Evolutionary conservation across 805 yeast species (phyloP).

Genomic region (Cyberlindnera xylosilytica): DNA sequence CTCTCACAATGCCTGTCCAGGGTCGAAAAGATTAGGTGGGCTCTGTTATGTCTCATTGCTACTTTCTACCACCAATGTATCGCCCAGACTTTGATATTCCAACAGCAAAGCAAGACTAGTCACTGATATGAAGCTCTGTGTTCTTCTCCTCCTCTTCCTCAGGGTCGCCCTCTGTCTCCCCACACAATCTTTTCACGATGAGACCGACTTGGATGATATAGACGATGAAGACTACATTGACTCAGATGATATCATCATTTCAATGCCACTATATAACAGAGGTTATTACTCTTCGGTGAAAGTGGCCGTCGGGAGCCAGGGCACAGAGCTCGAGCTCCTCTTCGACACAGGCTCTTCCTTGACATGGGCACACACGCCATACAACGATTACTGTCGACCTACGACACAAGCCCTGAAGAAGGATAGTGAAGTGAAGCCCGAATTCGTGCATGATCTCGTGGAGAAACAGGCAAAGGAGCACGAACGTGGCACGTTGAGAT

Average conservation of each 20-base stretch:
- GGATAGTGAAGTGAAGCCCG: background rate
- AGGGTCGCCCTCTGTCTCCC: too few species aligned
- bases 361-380: constrained; percentile 31
- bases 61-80: too few species aligned
- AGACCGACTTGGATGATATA: background rate
- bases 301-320: constrained; percentile 19
- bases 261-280: constrained; percentile 8
- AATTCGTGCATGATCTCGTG: background rate
- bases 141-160: too few species aligned
- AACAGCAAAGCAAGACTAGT: too few species aligned
- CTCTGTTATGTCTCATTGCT: too few species aligned
- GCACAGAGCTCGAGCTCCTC: constrained; percentile 28
- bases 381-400: constrained; percentile 17
- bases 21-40: too few species aligned
- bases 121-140: too few species aligned
- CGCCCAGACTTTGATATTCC: too few species aligned
- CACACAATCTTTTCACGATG: too few species aligned
- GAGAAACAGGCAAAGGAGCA: background rate
- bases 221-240: background rate
- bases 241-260: constrained; percentile 3
- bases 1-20: too few species aligned
- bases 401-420: too few species aligned
- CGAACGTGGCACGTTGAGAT: constrained; percentile 2
- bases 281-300: constrained; percentile 7
- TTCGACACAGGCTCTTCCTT: constrained; percentile 35